phyloP scores from a whole-genome alignment of 2,329 filamentous ascomycete species.

The Pyrenophora seminiperda region DNA sequence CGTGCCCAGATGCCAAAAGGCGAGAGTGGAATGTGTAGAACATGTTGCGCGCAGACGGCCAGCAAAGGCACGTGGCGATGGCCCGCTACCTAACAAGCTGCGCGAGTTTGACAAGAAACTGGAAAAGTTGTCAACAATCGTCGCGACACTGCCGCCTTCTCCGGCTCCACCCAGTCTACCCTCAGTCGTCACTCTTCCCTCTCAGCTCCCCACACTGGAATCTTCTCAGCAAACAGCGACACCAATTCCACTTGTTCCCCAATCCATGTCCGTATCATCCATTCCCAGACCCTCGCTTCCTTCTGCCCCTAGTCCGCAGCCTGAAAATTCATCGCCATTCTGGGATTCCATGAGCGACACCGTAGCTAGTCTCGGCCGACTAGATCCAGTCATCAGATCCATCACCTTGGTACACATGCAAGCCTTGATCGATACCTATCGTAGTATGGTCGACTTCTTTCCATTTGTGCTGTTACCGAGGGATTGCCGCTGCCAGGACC shows the following conservation, averaged over 20 bases:
- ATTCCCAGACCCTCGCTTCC: conserved; percentile 26
- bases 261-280: conserved; percentile 22
- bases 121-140: conserved; percentile 42
- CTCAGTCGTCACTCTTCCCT: conserved; percentile 28
- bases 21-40: conserved; percentile 44
- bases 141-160: conserved; percentile 35
- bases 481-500: conserved; percentile 32
- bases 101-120: conserved; percentile 44
- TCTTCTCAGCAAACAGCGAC: conserved; percentile 23
- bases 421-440: conserved; percentile 39
- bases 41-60: conserved; percentile 45
- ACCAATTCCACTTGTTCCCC: conserved; percentile 18
- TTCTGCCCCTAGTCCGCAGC: conserved; percentile 30
- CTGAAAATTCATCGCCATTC: conserved; percentile 36
- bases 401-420: conserved; percentile 46
- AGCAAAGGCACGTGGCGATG: conserved; percentile 39
- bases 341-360: conserved; percentile 45
- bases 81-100: conserved; percentile 34
- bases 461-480: conserved; percentile 42
- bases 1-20: conserved; percentile 46
- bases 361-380: conserved; percentile 35
- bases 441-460: conserved; percentile 42
- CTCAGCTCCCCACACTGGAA: conserved; percentile 27
- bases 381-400: conserved; percentile 42
- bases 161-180: conserved; percentile 32